phyloP scores from a whole-genome alignment of 306 rosid genomes.

The Vigna radiata region DNA sequence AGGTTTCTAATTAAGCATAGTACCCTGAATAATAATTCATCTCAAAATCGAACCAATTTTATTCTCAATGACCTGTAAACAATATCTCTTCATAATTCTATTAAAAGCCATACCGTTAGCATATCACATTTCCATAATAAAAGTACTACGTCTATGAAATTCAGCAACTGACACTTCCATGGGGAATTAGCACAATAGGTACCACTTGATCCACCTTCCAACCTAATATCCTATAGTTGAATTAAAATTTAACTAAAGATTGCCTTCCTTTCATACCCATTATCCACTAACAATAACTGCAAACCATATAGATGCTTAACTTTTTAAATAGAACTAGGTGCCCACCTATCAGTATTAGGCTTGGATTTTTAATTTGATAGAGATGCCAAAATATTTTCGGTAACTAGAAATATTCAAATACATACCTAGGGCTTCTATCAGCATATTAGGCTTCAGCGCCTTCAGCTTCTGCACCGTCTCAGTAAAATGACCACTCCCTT shows the following conservation, averaged over 20 bases:
- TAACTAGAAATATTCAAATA: constrained; percentile 21
- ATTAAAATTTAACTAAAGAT: constrained; percentile 19
- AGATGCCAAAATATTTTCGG: constrained; percentile 16
- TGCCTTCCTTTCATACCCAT: constrained; percentile 34
- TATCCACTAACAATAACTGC: constrained; percentile 27
- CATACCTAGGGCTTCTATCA: constrained; percentile 93
- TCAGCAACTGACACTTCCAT: constrained; percentile 23
- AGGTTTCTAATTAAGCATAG: neutral
- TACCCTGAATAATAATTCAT: constrained; percentile 20
- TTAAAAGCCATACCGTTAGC: constrained; percentile 20
- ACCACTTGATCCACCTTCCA: constrained; percentile 7
- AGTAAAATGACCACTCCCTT: constrained; percentile 95
- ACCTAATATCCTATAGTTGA: constrained; percentile 25
- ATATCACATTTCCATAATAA: constrained; percentile 6
- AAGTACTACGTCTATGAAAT: constrained; percentile 18
- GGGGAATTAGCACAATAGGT: neutral
- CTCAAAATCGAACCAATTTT: constrained; percentile 18
- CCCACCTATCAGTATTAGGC: neutral
- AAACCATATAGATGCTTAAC: constrained; percentile 16
- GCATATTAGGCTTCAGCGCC: constrained; percentile 88
- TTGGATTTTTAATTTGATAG: constrained; percentile 11
- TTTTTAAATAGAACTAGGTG: neutral
- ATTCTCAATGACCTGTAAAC: neutral
- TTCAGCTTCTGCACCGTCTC: constrained; percentile 93
- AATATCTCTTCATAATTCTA: neutral